Base-by-base conservation (phyloP, 768 basidiomycete species). In the Hypholoma fasciculare region DNA sequence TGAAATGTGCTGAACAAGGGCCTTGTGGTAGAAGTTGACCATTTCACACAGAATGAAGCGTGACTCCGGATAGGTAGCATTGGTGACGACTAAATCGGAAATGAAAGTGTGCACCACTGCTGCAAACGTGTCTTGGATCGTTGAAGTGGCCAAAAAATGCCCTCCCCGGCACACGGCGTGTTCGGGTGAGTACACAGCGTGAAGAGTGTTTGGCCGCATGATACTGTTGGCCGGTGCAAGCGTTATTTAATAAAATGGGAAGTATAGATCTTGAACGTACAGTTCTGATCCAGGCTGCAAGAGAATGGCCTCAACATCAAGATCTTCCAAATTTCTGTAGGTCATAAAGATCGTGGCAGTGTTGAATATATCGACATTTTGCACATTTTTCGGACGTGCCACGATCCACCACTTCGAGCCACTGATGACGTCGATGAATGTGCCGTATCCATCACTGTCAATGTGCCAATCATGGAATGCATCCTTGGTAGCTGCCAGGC, bases 151-250 rank as follows among this genome's bases (percentile, higher is more conserved):
- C 40, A 66, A 67, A 30, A 59, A 70, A 49, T 71, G 69, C 1
- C 65, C 61, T 0, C 69, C 68, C 11, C 46, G 36, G 16, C 62
- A 68, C 0, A 71, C 63, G 8, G 65, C 34, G 39, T 61, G 3
- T 2, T 58, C 57, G 1, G 56, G 34, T 0, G 64, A 64, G 14
- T 49, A 56, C 0, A 66, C 64, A 0, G 49, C 38, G 37, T 69
- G 66, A 0, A 59, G 36, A 2, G 51, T 63, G 12, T 63, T 62
- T 1, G 71, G 68, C 0, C 54, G 37, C 63, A 72, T 63, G n/a
- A 66, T 52, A 30, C 70, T 70, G 23, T 1, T n/a, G 2, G n/a
- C n/a, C 6, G 16, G 2, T 7, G 30, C 0, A 11, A 39, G 23
- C 2, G 12, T 49, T 27, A 9, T 43, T 11, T 12, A 60, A 39